phyloP scores from a whole-genome alignment of 345 rosid species.

The Syzygium jambos region DNA sequence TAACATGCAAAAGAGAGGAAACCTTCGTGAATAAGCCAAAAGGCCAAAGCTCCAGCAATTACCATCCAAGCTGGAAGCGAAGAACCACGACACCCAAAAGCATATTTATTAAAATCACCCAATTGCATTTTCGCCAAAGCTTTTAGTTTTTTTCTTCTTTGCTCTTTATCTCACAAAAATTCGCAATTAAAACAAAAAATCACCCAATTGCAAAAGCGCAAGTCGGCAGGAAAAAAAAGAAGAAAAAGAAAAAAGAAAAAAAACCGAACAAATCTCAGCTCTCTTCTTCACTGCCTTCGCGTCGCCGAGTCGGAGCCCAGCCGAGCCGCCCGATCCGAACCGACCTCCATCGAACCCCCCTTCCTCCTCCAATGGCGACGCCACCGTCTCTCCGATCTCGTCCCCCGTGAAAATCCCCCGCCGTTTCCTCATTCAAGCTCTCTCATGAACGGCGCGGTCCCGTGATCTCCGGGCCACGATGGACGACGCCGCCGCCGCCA shows the following conservation, averaged over 20 bases:
- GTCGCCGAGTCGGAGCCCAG: background rate
- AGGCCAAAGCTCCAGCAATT: no score
- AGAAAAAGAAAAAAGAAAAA: background rate
- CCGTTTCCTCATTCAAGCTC: background rate
- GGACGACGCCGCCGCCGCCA: constrained; percentile 8
- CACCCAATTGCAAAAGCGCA: background rate
- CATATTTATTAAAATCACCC: no score
- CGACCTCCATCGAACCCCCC: background rate
- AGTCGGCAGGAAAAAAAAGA: background rate
- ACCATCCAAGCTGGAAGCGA: no score
- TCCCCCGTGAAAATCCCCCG: background rate
- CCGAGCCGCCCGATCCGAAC: background rate
- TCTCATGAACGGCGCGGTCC: background rate
- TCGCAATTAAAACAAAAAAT: background rate
- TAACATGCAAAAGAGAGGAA: no score
- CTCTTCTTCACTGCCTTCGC: background rate
- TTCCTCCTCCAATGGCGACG: background rate
- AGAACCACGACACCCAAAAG: no score
- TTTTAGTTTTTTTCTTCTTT: background rate
- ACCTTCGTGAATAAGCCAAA: no score
- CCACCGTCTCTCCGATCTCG: background rate
- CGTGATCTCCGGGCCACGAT: background rate
- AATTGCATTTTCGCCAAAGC: no score
- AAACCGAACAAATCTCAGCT: background rate
- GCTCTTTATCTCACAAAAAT: background rate